These are phyloP conservation scores for Neurospora sp. DNA, from an alignment of 495 filamentous ascomycete species.

Conservation along the genomic window DNA sequence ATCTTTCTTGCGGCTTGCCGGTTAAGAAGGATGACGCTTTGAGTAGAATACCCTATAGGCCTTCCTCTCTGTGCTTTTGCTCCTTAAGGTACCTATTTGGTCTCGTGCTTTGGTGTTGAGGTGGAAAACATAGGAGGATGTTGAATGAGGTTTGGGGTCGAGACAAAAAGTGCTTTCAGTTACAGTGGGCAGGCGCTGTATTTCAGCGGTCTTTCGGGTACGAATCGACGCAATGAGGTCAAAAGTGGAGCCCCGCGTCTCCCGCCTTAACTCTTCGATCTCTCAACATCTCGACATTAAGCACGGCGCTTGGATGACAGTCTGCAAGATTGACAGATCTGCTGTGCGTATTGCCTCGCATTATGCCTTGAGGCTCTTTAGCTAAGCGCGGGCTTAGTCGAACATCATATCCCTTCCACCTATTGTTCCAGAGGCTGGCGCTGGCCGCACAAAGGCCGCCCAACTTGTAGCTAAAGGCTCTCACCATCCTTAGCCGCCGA, in stretches of 20 bases:
- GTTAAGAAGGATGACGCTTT: background rate
- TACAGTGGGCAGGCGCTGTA: background rate
- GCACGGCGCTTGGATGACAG: background rate
- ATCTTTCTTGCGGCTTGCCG: background rate
- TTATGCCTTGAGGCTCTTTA: background rate
- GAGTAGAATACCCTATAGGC: background rate
- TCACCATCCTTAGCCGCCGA: background rate
- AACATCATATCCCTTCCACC: background rate
- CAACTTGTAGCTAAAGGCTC: background rate
- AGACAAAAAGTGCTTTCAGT: background rate
- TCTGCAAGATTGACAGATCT: background rate
- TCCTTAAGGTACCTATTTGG: background rate
- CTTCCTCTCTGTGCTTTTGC: background rate
- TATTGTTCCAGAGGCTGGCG: background rate
- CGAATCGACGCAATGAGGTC: background rate
- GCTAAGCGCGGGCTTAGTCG: background rate
- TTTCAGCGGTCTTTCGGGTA: background rate
- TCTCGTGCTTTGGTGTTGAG: background rate
- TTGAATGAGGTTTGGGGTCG: background rate
- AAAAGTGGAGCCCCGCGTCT: background rate
- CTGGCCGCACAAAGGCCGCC: background rate
- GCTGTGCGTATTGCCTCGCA: background rate
- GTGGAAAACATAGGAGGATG: background rate
- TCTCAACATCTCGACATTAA: background rate
- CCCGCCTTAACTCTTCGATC: background rate